Percentiles rank a stretch among this genome's conserved stretches.
phyloP scores from a whole-genome alignment of 345 rosid species.

The Salix brachista region DNA sequence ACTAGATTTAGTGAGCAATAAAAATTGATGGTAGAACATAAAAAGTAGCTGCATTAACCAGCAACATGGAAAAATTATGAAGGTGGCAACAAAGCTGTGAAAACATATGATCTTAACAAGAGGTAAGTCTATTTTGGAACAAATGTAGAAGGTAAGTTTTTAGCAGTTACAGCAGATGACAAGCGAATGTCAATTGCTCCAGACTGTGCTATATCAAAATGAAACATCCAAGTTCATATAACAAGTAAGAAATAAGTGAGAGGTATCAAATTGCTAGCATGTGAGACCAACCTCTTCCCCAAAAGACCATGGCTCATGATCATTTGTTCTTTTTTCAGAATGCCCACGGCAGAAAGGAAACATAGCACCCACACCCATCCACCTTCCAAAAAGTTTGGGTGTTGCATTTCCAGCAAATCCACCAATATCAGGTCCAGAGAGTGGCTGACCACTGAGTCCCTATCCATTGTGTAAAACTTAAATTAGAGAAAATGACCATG shows the following conservation, averaged over 20 bases:
- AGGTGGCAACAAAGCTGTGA: not conserved
- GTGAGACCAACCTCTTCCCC: constrained; percentile 74
- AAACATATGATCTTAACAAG: too few species aligned
- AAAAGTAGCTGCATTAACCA: not conserved
- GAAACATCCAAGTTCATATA: not conserved
- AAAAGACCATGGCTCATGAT: constrained; percentile 96
- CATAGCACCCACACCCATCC: constrained; percentile 96
- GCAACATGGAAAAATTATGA: not conserved
- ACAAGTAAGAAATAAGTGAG: not conserved
- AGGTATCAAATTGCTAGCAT: not conserved
- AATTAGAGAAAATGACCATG: not conserved
- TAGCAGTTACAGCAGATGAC: too few species aligned
- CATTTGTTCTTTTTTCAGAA: constrained; percentile 56
- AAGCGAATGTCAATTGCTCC: not conserved
- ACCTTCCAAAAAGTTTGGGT: constrained; percentile 79
- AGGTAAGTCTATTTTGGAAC: too few species aligned
- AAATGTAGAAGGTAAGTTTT: too few species aligned
- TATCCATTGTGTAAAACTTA: constrained; percentile 23
- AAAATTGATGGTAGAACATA: not conserved
- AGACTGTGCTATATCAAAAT: not conserved
- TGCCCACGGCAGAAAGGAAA: constrained; percentile 95
- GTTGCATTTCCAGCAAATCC: constrained; percentile 90
- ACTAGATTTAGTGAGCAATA: constrained; percentile 6
- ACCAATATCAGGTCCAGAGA: constrained; percentile 96
- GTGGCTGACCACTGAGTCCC: constrained; percentile 96